These are phyloP conservation scores for Pachysandra terminalis DNA, from an alignment of 164 flowering plant genomes.

Conservation along the genomic window DNA sequence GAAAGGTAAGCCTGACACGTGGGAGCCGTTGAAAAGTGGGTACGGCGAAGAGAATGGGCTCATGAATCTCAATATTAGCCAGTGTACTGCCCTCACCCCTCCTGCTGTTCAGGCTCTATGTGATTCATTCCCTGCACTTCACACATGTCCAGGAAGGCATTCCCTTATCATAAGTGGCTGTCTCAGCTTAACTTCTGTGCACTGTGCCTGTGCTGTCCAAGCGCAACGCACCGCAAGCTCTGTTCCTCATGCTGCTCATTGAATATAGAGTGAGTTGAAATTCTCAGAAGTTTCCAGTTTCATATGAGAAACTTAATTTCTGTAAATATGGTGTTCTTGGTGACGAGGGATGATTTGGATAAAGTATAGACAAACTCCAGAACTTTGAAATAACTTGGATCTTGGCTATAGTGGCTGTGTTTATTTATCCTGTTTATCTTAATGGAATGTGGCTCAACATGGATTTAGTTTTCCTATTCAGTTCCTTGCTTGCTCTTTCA, in stretches of 20 bases:
- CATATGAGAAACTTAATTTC: no score
- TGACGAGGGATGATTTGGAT: no score
- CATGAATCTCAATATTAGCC: slow-evolving; percentile 70
- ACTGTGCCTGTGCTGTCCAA: slow-evolving; percentile 76
- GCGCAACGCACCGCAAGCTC: slow-evolving; percentile 45
- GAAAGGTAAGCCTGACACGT: slow-evolving; percentile 36
- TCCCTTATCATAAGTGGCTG: slow-evolving; percentile 97
- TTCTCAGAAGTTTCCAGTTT: no score
- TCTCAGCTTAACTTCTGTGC: slow-evolving; percentile 80
- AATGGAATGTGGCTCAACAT: no score
- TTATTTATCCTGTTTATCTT: no score
- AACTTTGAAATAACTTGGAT: no score
- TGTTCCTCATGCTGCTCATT: slow-evolving; percentile 40
- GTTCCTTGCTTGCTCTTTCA: no score
- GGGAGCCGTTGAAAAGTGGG: slow-evolving; percentile 34
- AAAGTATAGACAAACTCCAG: no score
- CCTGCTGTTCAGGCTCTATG: slow-evolving; percentile 96
- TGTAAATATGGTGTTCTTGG: no score
- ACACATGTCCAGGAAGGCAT: slow-evolving; percentile 84
- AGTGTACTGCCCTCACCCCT: slow-evolving; percentile 94
- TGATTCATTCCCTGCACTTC: no score
- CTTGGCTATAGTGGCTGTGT: no score
- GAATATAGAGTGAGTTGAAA: slow-evolving; percentile 33
- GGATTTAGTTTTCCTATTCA: no score
- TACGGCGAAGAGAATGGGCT: slow-evolving; percentile 58